Evolutionary conservation across 805 yeast species (phyloP).

Genomic region (Ogataea sp.): DNA sequence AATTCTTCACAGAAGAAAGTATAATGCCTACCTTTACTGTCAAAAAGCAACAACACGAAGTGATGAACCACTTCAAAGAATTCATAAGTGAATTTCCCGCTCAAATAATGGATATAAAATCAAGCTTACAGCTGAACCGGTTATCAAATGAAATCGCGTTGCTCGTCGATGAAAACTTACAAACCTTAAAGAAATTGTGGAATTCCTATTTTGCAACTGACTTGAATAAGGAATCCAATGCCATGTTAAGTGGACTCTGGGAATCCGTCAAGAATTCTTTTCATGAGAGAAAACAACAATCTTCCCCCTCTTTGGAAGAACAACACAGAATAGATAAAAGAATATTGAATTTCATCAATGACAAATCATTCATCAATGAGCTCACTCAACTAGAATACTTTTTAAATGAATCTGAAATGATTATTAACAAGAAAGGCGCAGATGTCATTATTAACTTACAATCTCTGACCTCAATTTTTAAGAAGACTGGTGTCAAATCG

Average conservation of each 20-base stretch:
- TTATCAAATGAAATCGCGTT: constrained; percentile 21
- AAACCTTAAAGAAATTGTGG: constrained; percentile 17
- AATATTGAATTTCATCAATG: constrained; percentile 29
- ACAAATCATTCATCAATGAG: constrained; percentile 40
- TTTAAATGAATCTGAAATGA: constrained; percentile 14
- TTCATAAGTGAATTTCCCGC: constrained; percentile 19
- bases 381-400: constrained; percentile 38
- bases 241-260: constrained; percentile 31
- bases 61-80: constrained; percentile 6
- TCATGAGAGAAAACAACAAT: constrained; percentile 5
- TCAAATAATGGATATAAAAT: constrained; percentile 9
- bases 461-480: constrained; percentile 33
- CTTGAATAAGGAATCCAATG: constrained; percentile 18
- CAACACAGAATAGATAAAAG: constrained; percentile 12
- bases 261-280: constrained; percentile 18
- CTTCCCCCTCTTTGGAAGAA: neutral
- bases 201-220: constrained; percentile 13
- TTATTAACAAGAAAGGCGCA: constrained; percentile 12
- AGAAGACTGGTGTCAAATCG: constrained; percentile 34
- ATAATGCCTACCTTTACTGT: constrained; percentile 14
- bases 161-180: constrained; percentile 9
- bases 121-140: constrained; percentile 10
- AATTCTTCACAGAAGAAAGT: constrained; percentile 16
- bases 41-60: neutral
- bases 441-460: constrained; percentile 31